phyloP scores from a whole-genome alignment of 805 yeast genomes.

The Ogataea methylovora region DNA sequence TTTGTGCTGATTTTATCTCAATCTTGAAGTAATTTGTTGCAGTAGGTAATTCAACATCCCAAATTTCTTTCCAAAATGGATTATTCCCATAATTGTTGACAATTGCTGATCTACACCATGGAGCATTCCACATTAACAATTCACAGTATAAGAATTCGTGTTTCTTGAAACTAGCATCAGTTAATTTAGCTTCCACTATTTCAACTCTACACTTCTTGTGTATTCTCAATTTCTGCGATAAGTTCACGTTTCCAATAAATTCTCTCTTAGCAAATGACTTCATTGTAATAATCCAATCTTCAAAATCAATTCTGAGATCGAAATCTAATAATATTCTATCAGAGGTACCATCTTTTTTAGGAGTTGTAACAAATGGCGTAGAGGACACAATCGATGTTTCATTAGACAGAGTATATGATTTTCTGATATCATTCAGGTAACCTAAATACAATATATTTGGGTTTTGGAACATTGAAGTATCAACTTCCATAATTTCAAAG shows the following conservation, averaged over 20 bases:
- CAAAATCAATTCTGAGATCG: constrained; percentile 61
- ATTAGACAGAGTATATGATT: constrained; percentile 27
- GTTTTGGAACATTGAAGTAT: constrained; percentile 53
- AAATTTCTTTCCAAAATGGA: constrained; percentile 84
- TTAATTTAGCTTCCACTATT: constrained; percentile 59
- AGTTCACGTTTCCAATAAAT: constrained; percentile 23
- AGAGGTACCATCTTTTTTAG: neutral
- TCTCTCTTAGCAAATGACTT: constrained; percentile 57
- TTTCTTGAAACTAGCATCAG: constrained; percentile 6
- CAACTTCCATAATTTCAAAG: constrained; percentile 58
- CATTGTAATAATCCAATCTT: constrained; percentile 70
- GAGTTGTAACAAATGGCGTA: neutral
- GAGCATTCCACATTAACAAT: constrained; percentile 59
- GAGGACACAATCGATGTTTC: constrained; percentile 6
- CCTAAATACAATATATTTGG: constrained; percentile 57
- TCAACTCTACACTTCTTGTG: constrained; percentile 48
- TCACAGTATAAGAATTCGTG: constrained; percentile 50
- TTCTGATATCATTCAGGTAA: constrained; percentile 44
- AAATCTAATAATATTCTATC: constrained; percentile 48
- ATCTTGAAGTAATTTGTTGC: constrained; percentile 46
- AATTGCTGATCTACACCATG: constrained; percentile 73
- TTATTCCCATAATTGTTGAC: constrained; percentile 35
- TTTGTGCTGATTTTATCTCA: constrained; percentile 25
- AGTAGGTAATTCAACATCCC: constrained; percentile 52
- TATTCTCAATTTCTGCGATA: constrained; percentile 35